Conservation (phyloP, 73 alveolate species). For the Stentor roeselii region DNA sequence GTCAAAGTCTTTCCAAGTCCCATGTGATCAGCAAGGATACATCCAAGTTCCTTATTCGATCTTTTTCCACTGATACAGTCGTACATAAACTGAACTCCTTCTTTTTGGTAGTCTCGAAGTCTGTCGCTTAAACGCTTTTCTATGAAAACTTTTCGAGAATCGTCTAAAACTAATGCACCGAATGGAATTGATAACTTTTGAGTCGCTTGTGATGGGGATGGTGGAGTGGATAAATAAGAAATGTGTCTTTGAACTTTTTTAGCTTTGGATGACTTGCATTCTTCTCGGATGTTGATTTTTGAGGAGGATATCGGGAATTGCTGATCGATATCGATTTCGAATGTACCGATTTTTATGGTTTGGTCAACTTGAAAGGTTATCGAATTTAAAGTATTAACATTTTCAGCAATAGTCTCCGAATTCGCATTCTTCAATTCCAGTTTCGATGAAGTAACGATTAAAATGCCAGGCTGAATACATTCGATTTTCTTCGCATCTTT, state of each 20-base stretch:
- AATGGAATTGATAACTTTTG: background rate
- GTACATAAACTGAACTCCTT: constrained; percentile 45
- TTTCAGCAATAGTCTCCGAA: background rate
- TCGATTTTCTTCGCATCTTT: too few species aligned
- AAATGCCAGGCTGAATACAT: background rate
- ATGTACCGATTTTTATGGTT: too few species aligned
- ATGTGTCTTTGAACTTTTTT: too few species aligned
- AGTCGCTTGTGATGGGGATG: too few species aligned
- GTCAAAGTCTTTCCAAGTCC: constrained; percentile 52
- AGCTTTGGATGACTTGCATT: too few species aligned
- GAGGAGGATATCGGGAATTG: too few species aligned
- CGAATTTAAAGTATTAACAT: too few species aligned
- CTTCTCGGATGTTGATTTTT: too few species aligned
- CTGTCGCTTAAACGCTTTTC: constrained; percentile 9
- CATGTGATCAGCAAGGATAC: constrained; percentile 61
- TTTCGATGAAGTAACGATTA: background rate
- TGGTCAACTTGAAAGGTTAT: too few species aligned
- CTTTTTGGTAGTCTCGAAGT: constrained; percentile 34
- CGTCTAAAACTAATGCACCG: constrained; percentile 16
- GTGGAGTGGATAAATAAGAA: too few species aligned
- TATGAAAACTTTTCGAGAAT: constrained; percentile 5
- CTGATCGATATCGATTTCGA: too few species aligned
- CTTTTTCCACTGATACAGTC: constrained; percentile 49
- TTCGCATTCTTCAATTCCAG: background rate
- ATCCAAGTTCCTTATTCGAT: constrained; percentile 36